Evolutionary conservation across 225 moss, liverwort and hornwort genomes (phyloP), one percentile per base, ranked within the genome.

Genomic region (Lunularia cruciata): DNA sequence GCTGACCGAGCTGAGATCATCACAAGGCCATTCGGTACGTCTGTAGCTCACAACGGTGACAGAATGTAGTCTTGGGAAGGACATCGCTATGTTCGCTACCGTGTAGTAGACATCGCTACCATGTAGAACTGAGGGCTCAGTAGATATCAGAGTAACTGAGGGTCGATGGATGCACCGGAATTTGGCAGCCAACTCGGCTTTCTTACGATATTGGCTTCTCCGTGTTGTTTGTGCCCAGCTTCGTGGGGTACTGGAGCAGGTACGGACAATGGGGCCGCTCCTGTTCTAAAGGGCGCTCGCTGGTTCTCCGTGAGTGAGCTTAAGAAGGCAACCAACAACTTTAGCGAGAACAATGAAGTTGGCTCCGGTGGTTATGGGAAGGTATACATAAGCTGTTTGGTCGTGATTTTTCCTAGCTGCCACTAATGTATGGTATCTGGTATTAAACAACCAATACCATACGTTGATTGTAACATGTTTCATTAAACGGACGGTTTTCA

Each of bases 351-450:
- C 47, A 88, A 84, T 58, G 79, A 81, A 53, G 68, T 95, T 30
- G 94, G 94, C 26, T 47, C 32, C 14, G 94, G 94, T 70, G 91
- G 91, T 25, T 95, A 92, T 53, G 94, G 94, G 75, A 89, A 76
- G 90, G 93, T 92, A 19, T 33, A 12, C 59, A 26, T 7, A 19
- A 27, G 8, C 10, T 34, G 18, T 11, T 33, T 28, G 3, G 28
- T 13, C 11, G 28, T 36, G 15, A 25, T 51, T 68, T 23, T 33
- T 19, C 67, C 42, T 18, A 39, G 46, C 16, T 31, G 64, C 1
- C 31, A 11, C 19, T 11, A 18, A 7, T 19, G 32, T 34, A 34
- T n/a, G n/a, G n/a, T n/a, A n/a, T n/a, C n/a, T n/a, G 2, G 16
- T 43, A 43, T 16, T 3, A 6, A 43, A 43, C 12, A 43, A 43